Evolutionary conservation across 768 basidiomycete genomes (phyloP).

Genomic region (Hebeloma cylindrosporum): DNA sequence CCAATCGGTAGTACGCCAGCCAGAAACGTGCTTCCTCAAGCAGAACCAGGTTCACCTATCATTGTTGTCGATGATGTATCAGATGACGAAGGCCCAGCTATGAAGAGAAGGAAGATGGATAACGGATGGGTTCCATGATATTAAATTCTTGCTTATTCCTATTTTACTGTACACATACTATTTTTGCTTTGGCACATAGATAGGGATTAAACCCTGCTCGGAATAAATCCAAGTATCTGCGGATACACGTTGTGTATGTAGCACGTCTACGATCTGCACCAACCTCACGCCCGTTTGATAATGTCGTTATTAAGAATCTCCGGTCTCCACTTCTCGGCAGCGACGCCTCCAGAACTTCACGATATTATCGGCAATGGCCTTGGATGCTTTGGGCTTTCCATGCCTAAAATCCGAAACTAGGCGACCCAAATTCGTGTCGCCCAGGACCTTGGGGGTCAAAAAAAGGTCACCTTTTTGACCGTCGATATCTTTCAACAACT

Average conservation of each 20-base stretch:
- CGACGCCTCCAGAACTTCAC: slow-evolving; percentile 9
- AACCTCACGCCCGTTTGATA: slow-evolving; percentile 1
- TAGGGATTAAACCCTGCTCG: too few relatives aligned
- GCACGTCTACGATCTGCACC: slow-evolving; percentile 4
- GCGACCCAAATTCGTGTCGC: slow-evolving; percentile 8
- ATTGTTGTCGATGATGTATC: slow-evolving; percentile 66
- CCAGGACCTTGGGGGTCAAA: slow-evolving; percentile 8
- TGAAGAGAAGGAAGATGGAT: slow-evolving; percentile 58
- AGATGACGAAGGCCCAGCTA: slow-evolving; percentile 52
- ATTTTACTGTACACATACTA: slow-evolving; percentile 8
- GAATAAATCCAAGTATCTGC: too few relatives aligned
- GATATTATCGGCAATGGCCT: slow-evolving; percentile 6
- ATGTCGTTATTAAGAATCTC: background rate
- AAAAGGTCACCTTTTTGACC: slow-evolving; percentile 5
- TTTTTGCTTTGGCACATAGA: too few relatives aligned
- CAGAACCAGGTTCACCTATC: slow-evolving; percentile 50
- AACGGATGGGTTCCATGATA: slow-evolving; percentile 18
- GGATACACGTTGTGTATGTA: too few relatives aligned
- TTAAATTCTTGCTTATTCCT: slow-evolving; percentile 11
- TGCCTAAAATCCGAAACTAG: slow-evolving; percentile 5
- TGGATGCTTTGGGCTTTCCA: slow-evolving; percentile 4
- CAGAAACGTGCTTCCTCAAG: slow-evolving; percentile 28
- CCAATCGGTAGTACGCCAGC: slow-evolving; percentile 15
- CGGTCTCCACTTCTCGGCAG: slow-evolving; percentile 8
- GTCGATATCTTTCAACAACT: slow-evolving; percentile 15